A percentile compares a stretch with the other conserved stretches of the same genome.
These are phyloP conservation scores for Glycyrrhiza uralensis DNA, from an alignment of 306 rosid species.

Conservation along the genomic window DNA sequence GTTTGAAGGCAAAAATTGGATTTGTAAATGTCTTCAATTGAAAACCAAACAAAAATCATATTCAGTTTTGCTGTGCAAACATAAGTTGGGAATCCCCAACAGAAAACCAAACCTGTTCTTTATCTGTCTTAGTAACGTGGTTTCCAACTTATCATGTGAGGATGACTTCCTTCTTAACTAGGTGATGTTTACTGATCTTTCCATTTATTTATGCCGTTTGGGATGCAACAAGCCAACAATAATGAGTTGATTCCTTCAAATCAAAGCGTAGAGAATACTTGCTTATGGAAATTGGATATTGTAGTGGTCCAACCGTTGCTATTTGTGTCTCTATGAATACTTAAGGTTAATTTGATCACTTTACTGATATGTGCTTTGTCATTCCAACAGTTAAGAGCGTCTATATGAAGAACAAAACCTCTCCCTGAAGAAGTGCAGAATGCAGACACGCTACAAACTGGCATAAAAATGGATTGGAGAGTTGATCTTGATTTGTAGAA, in stretches of 20 bases:
- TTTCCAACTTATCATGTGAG: not conserved
- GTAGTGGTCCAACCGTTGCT: not conserved
- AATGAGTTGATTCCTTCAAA: not conserved
- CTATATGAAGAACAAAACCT: not conserved
- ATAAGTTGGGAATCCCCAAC: too few species aligned
- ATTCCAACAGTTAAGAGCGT: not conserved
- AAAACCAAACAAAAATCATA: too few species aligned
- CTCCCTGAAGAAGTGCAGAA: constrained; percentile 8
- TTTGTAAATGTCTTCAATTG: too few species aligned
- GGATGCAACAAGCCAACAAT: not conserved
- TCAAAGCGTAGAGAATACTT: not conserved
- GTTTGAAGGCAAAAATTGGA: too few species aligned
- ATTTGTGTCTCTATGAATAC: not conserved
- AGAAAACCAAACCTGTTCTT: too few species aligned
- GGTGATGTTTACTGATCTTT: not conserved
- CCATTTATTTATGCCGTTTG: not conserved
- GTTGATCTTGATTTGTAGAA: not conserved
- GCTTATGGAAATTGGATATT: not conserved
- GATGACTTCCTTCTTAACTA: not conserved
- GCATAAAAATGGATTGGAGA: not conserved
- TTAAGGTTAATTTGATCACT: not conserved
- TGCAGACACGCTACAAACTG: not conserved
- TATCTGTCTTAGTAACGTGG: not conserved
- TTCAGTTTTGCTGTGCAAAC: too few species aligned
- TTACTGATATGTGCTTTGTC: not conserved